Conservation (phyloP, 306 rosid species). For the Vachellia collinsii region DNA sequence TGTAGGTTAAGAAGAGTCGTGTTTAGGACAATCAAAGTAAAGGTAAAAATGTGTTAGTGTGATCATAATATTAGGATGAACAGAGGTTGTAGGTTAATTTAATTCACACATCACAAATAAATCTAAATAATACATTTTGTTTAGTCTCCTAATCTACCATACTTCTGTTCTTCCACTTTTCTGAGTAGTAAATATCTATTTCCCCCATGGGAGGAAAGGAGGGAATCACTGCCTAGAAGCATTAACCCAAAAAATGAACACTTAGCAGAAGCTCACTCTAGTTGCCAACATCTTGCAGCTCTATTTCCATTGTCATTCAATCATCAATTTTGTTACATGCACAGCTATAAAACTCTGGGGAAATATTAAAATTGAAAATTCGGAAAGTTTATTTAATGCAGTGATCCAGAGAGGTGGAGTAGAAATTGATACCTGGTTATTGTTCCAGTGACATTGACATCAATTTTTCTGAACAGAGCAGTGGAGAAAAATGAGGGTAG, state of each 20-base stretch:
- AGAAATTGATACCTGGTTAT: slow-evolving; percentile 51
- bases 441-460: slow-evolving; percentile 54
- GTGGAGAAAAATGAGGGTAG: slow-evolving; percentile 62
- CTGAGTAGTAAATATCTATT: background rate
- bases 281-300: background rate
- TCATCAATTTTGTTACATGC: slow-evolving; percentile 9
- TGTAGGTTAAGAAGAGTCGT: background rate
- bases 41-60: background rate
- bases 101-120: background rate
- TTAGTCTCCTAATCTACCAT: background rate
- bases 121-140: background rate
- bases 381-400: slow-evolving; percentile 24
- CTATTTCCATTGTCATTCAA: slow-evolving; percentile 22
- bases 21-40: background rate
- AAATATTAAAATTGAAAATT: slow-evolving; percentile 24
- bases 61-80: background rate
- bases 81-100: background rate
- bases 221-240: slow-evolving; percentile 17
- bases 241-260: slow-evolving; percentile 27
- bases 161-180: background rate
- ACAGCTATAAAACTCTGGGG: background rate
- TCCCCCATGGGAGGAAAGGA: slow-evolving; percentile 10
- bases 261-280: slow-evolving; percentile 7
- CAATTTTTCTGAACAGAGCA: slow-evolving; percentile 60
- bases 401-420: slow-evolving; percentile 12